Conservation (phyloP, 176 grass and related monocot genomes). For the Urochloa ruziziensis region DNA sequence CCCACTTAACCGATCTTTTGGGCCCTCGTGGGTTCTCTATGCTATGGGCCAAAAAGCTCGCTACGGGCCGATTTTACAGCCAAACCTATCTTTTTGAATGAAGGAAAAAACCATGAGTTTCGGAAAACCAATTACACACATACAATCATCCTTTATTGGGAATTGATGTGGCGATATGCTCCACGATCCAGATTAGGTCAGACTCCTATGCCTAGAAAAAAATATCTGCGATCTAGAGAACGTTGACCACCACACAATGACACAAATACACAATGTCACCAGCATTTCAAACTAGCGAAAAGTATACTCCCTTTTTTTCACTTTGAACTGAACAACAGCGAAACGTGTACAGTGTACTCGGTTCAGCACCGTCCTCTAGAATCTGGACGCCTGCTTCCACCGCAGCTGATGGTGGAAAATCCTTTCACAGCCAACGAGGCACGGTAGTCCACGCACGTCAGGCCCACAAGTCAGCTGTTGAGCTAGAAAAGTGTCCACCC, state of each 20-base stretch:
- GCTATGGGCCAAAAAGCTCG: background rate
- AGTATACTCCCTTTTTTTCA: too few species aligned
- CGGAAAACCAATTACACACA: too few species aligned
- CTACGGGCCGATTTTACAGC: background rate
- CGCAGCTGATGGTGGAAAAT: background rate
- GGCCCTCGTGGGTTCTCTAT: too few species aligned
- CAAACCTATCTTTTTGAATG: too few species aligned
- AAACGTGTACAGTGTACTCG: too few species aligned
- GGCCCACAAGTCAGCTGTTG: background rate
- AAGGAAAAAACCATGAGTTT: too few species aligned
- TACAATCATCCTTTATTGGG: too few species aligned
- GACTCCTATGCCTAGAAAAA: background rate
- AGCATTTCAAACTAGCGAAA: background rate
- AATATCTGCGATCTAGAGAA: background rate
- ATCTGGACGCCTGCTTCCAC: background rate
- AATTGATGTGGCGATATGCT: background rate
- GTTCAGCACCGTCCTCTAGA: background rate
- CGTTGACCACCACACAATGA: background rate
- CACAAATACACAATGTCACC: background rate
- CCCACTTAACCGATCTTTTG: too few species aligned
- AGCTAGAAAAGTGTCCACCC: too few species aligned
- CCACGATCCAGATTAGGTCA: background rate
- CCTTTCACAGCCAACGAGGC: background rate
- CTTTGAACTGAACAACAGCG: too few species aligned
- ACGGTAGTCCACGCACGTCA: background rate